Evolutionary conservation across 179 eudicot genomes (phyloP).

Genomic region (Amaranthus tricolor): DNA sequence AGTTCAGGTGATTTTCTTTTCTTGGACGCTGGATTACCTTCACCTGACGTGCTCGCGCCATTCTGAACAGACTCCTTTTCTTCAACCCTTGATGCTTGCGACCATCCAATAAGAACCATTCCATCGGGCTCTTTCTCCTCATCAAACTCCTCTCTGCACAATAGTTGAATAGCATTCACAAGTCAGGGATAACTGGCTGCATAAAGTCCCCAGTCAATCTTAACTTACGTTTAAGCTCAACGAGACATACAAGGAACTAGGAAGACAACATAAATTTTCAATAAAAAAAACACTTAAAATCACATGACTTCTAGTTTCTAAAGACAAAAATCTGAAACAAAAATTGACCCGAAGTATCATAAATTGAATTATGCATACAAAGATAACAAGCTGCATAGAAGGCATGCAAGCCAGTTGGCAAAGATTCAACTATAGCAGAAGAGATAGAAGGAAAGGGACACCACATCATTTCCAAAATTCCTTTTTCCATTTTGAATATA

Average conservation of each 20-base stretch:
- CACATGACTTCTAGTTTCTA: too few species aligned
- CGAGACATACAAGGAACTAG: background rate
- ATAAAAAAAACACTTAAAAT: background rate
- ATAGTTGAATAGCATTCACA: background rate
- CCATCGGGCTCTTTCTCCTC: conserved; percentile 97
- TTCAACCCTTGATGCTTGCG: conserved; percentile 48
- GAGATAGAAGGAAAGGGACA: background rate
- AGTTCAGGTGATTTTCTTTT: conserved; percentile 69
- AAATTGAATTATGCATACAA: background rate
- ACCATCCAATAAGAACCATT: conserved; percentile 93
- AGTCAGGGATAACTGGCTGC: background rate
- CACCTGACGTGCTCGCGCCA: conserved; percentile 59
- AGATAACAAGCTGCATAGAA: background rate
- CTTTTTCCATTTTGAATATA: background rate
- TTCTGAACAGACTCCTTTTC: conserved; percentile 41
- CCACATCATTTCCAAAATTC: background rate
- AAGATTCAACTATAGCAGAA: background rate
- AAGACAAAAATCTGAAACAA: too few species aligned
- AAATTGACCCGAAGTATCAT: too few species aligned
- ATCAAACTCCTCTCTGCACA: conserved; percentile 76
- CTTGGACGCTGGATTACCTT: conserved; percentile 35
- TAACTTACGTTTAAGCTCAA: background rate
- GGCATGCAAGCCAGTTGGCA: background rate
- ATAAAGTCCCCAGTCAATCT: background rate
- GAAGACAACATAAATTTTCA: background rate